Percentiles rank a stretch among this genome's conserved stretches.
phyloP scores from a whole-genome alignment of 768 basidiomycete species.

The Serendipita indica region DNA sequence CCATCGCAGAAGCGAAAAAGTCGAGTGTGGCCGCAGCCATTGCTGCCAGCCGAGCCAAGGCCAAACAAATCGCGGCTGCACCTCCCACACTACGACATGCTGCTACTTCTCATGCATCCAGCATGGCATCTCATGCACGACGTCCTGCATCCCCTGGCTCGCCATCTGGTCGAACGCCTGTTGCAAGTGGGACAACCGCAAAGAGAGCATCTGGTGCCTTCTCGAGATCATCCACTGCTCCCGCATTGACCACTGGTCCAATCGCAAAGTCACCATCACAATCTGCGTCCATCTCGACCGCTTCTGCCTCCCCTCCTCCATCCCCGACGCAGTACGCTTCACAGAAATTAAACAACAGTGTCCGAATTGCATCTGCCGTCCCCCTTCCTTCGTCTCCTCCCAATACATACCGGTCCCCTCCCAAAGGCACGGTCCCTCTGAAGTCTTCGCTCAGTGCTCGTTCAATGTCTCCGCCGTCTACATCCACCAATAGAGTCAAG shows the following conservation, averaged over 20 bases:
- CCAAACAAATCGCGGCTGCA: constrained; percentile 66
- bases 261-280: not conserved
- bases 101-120: constrained; percentile 50
- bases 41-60: constrained; percentile 80
- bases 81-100: constrained; percentile 71
- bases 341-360: not conserved
- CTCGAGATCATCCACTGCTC: constrained; percentile 23
- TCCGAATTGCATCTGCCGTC: constrained; percentile 1
- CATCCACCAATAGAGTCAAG: not conserved
- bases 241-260: not conserved
- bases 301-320: not conserved
- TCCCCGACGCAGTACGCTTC: not conserved
- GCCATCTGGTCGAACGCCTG: constrained; percentile 21
- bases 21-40: constrained; percentile 73
- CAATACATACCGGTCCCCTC: constrained; percentile 11
- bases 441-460: not conserved
- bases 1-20: constrained; percentile 41
- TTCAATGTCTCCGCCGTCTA: not conserved
- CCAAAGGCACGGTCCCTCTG: not conserved
- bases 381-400: constrained; percentile 12
- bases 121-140: constrained; percentile 13
- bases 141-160: not conserved
- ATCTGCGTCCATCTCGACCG: not conserved
- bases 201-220: constrained; percentile 26
- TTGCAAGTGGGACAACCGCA: constrained; percentile 29